These are phyloP conservation scores for Hyphochytrium catenoides DNA, from an alignment of 352 stramenopile species.

Conservation along the genomic window DNA sequence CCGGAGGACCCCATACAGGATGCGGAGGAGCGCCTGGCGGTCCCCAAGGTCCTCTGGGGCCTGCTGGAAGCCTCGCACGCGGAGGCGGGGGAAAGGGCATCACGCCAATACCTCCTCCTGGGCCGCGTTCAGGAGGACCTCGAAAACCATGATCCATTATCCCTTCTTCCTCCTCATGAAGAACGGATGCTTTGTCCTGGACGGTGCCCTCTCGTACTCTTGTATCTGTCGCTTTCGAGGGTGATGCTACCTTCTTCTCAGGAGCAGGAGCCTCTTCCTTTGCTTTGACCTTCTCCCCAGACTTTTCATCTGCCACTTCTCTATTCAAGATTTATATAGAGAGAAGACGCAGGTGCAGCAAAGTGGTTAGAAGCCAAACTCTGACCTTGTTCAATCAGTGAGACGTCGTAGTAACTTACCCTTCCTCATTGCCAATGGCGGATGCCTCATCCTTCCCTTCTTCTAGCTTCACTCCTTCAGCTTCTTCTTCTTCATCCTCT, in stretches of 20 bases:
- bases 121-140: no score
- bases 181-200: no score
- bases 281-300: not conserved
- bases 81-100: no score
- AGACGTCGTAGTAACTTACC: not conserved
- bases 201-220: no score
- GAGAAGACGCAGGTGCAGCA: not conserved
- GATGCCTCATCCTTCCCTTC: slow-evolving; percentile 1
- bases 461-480: slow-evolving; percentile 9
- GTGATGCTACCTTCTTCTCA: not conserved
- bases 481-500: slow-evolving; percentile 8
- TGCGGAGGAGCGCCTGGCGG: no score
- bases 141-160: no score
- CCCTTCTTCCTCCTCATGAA: no score
- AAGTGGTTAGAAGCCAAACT: not conserved
- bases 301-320: not conserved
- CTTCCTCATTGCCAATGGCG: not conserved
- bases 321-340: not conserved
- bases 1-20: no score
- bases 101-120: no score
- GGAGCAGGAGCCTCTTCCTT: not conserved
- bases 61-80: no score
- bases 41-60: no score
- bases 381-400: not conserved
- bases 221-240: no score